Conservation (phyloP, 108 stramenopile genomes). For the Pseudonitzschia pungens region DNA sequence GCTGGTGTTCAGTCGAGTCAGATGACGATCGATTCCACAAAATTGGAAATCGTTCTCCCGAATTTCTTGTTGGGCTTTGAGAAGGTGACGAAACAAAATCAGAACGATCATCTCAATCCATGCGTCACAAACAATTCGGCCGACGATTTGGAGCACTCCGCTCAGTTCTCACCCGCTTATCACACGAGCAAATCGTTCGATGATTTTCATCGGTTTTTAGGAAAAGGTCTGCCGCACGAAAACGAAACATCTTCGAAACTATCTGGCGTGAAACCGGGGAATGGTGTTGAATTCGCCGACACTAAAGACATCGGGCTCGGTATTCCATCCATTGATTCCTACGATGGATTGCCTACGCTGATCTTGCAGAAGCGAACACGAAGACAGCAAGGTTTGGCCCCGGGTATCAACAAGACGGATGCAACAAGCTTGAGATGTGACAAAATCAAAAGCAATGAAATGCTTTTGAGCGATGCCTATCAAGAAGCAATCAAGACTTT, state of each 20-base stretch:
- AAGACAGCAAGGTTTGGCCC: neutral
- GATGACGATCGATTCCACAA: neutral
- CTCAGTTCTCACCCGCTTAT: slow-evolving; percentile 35
- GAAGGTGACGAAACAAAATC: slow-evolving; percentile 16
- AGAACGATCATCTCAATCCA: neutral
- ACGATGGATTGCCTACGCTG: neutral
- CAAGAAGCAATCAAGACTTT: slow-evolving; percentile 5
- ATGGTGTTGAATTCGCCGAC: neutral
- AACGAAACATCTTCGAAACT: neutral
- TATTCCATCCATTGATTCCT: neutral
- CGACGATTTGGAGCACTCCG: neutral
- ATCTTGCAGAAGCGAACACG: slow-evolving; percentile 6
- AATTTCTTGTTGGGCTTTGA: slow-evolving; percentile 48
- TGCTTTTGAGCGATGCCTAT: slow-evolving; percentile 1
- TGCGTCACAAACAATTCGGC: neutral
- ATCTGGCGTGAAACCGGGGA: neutral
- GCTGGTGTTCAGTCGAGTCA: neutral
- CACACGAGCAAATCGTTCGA: slow-evolving; percentile 52
- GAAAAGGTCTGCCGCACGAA: slow-evolving; percentile 25
- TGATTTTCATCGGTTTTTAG: slow-evolving; percentile 48
- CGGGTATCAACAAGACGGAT: neutral
- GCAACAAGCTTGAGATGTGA: neutral
- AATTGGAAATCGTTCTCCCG: slow-evolving; percentile 13
- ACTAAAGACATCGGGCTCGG: neutral
- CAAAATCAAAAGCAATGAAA: neutral